Conservation (phyloP, 495 filamentous ascomycete species). For the Podospora tetraspora region DNA sequence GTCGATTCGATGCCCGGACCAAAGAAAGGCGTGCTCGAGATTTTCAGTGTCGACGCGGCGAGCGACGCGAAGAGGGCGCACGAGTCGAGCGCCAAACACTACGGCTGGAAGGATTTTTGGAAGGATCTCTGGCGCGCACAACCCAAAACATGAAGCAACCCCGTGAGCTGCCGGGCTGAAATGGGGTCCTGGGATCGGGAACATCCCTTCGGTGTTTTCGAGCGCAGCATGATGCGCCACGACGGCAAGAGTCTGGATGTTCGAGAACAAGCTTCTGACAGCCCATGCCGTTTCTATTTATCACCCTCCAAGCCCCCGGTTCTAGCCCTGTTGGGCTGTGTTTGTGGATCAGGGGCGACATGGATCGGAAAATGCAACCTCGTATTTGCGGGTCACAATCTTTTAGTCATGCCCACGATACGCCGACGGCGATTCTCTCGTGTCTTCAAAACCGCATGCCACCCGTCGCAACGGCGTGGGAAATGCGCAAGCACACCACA, state of each 20-base stretch:
- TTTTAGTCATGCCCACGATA: background rate
- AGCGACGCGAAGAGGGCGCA: background rate
- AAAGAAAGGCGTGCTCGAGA: background rate
- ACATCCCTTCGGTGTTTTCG: background rate
- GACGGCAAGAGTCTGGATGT: background rate
- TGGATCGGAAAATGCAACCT: slow-evolving; percentile 1
- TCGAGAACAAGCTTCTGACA: background rate
- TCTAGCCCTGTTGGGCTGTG: background rate
- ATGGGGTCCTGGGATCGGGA: background rate
- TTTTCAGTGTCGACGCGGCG: background rate
- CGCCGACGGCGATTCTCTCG: background rate
- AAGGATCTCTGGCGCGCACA: background rate
- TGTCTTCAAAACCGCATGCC: background rate
- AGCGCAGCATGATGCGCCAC: background rate
- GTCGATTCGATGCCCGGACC: background rate
- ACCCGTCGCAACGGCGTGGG: background rate
- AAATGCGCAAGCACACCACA: background rate
- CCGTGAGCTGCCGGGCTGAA: background rate
- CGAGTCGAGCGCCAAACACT: background rate
- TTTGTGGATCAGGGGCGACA: background rate
- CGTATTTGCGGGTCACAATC: background rate
- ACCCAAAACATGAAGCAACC: background rate
- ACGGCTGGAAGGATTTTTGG: background rate
- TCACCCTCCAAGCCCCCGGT: background rate
- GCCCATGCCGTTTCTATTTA: background rate